A percentile compares a stretch with the other conserved stretches of the same genome.
Conservation (phyloP, 108 stramenopile species). For the Licmophora abbreviata region DNA sequence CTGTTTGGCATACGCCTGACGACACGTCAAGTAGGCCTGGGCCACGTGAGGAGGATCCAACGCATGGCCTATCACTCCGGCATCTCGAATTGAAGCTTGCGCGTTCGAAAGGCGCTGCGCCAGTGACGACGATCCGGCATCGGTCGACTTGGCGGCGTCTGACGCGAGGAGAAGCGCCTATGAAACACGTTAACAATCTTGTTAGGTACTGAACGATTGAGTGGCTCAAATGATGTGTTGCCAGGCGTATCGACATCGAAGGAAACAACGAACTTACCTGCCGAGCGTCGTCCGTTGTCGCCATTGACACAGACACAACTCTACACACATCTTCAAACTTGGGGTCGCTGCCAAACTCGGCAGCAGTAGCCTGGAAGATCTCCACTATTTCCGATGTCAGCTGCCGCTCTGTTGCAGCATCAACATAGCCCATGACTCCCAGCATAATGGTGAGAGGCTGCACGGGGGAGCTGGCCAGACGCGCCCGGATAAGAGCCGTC, state of each 20-base stretch:
- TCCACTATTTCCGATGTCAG: conserved; percentile 30
- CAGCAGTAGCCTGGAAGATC: conserved; percentile 60
- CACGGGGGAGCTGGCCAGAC: conserved; percentile 11
- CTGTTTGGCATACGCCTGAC: conserved; percentile 59
- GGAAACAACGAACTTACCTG: conserved; percentile 16
- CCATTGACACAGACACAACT: conserved; percentile 32
- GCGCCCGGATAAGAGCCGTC: conserved; percentile 58
- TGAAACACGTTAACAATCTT: too few relatives aligned
- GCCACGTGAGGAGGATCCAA: conserved; percentile 65
- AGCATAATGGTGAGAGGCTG: conserved; percentile 34
- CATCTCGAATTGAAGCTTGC: conserved; percentile 29
- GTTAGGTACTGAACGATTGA: neutral
- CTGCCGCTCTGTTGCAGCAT: conserved; percentile 17
- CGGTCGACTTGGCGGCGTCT: too few relatives aligned
- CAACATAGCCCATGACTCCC: conserved; percentile 26
- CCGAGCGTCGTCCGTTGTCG: conserved; percentile 30
- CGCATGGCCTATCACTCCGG: conserved; percentile 32
- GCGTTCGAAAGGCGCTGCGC: conserved; percentile 43
- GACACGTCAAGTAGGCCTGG: conserved; percentile 57
- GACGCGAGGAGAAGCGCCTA: too few relatives aligned
- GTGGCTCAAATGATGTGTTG: neutral
- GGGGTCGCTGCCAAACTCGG: conserved; percentile 20
- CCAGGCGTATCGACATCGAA: neutral
- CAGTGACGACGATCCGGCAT: conserved; percentile 20
- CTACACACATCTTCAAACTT: conserved; percentile 46